Conservation (phyloP, 352 stramenopile genomes). For the Lagenidium sp. region DNA sequence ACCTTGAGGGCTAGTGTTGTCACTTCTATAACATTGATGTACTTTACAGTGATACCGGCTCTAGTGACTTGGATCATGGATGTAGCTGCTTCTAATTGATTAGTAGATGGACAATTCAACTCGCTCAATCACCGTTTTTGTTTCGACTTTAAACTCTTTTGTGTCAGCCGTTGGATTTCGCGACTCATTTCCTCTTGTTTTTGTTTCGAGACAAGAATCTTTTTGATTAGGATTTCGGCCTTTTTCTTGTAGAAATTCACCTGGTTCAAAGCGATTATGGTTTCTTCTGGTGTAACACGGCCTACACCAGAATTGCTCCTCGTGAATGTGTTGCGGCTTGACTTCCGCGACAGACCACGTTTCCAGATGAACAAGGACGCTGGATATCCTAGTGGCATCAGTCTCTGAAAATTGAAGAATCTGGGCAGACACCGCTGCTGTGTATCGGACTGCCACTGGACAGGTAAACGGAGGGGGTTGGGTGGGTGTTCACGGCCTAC, state of each 20-base stretch:
- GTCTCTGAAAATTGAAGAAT: slow-evolving; percentile 28
- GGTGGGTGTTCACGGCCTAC: background rate
- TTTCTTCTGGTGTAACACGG: slow-evolving; percentile 46
- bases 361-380: slow-evolving; percentile 7
- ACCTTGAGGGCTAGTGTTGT: slow-evolving; percentile 67
- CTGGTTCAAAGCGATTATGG: slow-evolving; percentile 36
- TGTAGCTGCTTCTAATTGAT: no score
- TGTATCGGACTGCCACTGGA: slow-evolving; percentile 10
- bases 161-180: slow-evolving; percentile 52
- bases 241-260: slow-evolving; percentile 58
- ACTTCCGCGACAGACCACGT: slow-evolving; percentile 1
- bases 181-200: slow-evolving; percentile 62
- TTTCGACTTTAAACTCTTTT: slow-evolving; percentile 33
- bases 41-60: no score
- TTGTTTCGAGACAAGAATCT: slow-evolving; percentile 45
- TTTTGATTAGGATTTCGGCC: slow-evolving; percentile 52
- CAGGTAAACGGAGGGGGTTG: no score
- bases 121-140: slow-evolving; percentile 11
- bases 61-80: no score
- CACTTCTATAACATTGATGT: no score
- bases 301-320: slow-evolving; percentile 6
- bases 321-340: slow-evolving; percentile 7
- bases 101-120: no score
- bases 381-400: slow-evolving; percentile 21
- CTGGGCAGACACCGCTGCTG: slow-evolving; percentile 29